Percentiles rank a stretch among this genome's conserved stretches.
Evolutionary conservation across 495 filamentous ascomycete species (phyloP).

Genomic region (Penicillium robsamsonii): DNA sequence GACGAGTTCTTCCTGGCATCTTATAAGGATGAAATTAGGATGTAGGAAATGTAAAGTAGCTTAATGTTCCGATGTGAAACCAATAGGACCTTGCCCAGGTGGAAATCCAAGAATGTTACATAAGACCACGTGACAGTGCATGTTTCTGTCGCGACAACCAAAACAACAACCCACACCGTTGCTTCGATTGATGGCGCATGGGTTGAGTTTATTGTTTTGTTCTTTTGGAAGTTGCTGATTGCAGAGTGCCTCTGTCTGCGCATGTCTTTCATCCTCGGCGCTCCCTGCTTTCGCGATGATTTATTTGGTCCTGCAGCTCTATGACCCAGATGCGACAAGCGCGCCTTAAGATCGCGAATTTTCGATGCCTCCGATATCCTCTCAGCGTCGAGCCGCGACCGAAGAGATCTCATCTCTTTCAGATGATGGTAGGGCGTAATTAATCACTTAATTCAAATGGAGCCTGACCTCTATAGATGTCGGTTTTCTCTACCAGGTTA

Average conservation of each 20-base stretch:
- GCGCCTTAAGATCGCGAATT: constrained; percentile 51
- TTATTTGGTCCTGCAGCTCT: constrained; percentile 44
- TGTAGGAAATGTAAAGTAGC: constrained; percentile 1
- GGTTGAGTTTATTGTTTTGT: constrained; percentile 7
- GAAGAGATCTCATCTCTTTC: constrained; percentile 51
- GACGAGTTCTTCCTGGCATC: constrained; percentile 51
- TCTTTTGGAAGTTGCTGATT: constrained; percentile 10
- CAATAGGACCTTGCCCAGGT: neutral
- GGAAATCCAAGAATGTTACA: constrained; percentile 20
- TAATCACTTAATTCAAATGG: constrained; percentile 10
- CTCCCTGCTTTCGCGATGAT: constrained; percentile 40
- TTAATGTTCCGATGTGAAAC: constrained; percentile 2
- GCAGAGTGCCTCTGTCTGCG: constrained; percentile 21
- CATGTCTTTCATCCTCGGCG: constrained; percentile 11
- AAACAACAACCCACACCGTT: constrained; percentile 27
- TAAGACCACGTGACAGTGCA: constrained; percentile 28
- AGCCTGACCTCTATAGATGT: constrained; percentile 57
- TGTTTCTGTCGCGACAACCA: constrained; percentile 35
- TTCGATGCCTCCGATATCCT: constrained; percentile 60
- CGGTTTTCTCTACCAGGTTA: constrained; percentile 71
- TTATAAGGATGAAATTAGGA: constrained; percentile 9
- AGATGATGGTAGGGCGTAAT: constrained; percentile 55
- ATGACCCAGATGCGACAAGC: constrained; percentile 53
- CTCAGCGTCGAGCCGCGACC: constrained; percentile 49
- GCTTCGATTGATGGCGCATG: constrained; percentile 7